Base-by-base conservation (phyloP, 768 basidiomycete species). In the Auricularia cornea region DNA sequence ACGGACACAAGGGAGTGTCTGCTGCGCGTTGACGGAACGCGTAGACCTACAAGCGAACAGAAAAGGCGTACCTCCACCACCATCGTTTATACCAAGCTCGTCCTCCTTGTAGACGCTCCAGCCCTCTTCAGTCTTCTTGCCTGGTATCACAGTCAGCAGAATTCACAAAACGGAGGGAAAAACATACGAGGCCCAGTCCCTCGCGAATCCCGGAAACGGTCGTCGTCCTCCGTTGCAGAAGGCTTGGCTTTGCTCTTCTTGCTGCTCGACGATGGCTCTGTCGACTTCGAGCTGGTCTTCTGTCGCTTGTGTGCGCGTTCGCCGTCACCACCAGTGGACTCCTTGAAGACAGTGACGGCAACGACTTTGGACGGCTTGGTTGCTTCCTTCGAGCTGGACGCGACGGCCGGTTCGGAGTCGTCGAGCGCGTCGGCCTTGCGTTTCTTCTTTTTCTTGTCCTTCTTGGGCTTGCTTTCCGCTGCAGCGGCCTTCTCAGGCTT, bases 1-100 rank as follows among this genome's bases (percentile, higher is more conserved):
- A 94, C 5, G 92, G 92, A 76, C 92, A 94, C 44, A 89, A 73
- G 3, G 89, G 83, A 0, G 92, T 92, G 72, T 90, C 92, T 94
- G 35, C 31, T 38, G 54, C 59, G 52, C 66, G 65, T 66, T 69
- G 64, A 70, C 72, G 35, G 66, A 60, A 54, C 72, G 59, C 40
- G 11, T 29, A 56, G 64, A 67, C 31, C 63, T 61, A 66, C 63
- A 65, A 60, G 32, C 18, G 52, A 20, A 32, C 30, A 44, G 35
- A 48, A 14, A 8, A 60, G 32, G 68, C 83, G 75, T 74, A 90
- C 92, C 90, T 71, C 92, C 92, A 54, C 87, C 86, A 63, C 82
- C 77, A 63, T 81, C 77, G 48, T 74, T 74, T 60, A 94, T 85
- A 18, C 88, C 86, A 2, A 94, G 83, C 67, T 94, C 92, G 64